These are phyloP conservation scores for Colletotrichum salicis DNA, from an alignment of 2,329 filamentous ascomycete species.

Conservation along the genomic window DNA sequence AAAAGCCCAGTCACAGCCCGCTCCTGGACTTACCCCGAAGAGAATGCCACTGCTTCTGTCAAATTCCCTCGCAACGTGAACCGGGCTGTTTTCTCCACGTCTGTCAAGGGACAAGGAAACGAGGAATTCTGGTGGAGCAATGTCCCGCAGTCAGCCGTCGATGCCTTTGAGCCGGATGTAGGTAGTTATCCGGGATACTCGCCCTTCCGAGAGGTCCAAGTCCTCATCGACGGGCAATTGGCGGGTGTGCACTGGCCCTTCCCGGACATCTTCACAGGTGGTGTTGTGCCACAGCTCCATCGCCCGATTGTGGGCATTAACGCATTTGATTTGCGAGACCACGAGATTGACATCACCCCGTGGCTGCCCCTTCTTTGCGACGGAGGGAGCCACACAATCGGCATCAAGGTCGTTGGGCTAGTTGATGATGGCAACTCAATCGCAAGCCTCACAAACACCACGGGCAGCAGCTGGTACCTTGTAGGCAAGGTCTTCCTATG, in stretches of 20 bases:
- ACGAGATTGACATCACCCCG: slow-evolving; percentile 84
- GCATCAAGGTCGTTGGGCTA: slow-evolving; percentile 75
- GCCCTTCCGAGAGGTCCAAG: slow-evolving; percentile 82
- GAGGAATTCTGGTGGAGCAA: slow-evolving; percentile 93
- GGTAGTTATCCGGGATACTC: slow-evolving; percentile 73
- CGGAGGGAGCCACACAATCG: slow-evolving; percentile 71
- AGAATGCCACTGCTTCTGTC: slow-evolving; percentile 68
- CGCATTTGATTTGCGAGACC: slow-evolving; percentile 80
- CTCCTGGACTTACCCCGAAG: slow-evolving; percentile 72
- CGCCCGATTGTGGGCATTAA: slow-evolving; percentile 82
- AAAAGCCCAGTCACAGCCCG: slow-evolving; percentile 66
- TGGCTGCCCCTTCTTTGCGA: slow-evolving; percentile 78
- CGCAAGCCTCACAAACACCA: slow-evolving; percentile 62
- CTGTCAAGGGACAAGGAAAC: slow-evolving; percentile 77
- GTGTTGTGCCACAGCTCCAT: slow-evolving; percentile 80
- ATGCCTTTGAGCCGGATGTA: slow-evolving; percentile 66
- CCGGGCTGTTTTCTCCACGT: slow-evolving; percentile 78
- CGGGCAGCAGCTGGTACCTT: slow-evolving; percentile 77
- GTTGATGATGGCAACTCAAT: slow-evolving; percentile 60
- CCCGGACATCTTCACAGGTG: slow-evolving; percentile 84
- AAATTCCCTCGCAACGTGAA: slow-evolving; percentile 73
- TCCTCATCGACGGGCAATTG: slow-evolving; percentile 77
- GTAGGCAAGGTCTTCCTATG: slow-evolving; percentile 84
- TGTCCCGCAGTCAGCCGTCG: slow-evolving; percentile 69
- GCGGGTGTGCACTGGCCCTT: slow-evolving; percentile 85